Conservation (phyloP, 176 grass and related monocot genomes). For the Oryza officinalis region DNA sequence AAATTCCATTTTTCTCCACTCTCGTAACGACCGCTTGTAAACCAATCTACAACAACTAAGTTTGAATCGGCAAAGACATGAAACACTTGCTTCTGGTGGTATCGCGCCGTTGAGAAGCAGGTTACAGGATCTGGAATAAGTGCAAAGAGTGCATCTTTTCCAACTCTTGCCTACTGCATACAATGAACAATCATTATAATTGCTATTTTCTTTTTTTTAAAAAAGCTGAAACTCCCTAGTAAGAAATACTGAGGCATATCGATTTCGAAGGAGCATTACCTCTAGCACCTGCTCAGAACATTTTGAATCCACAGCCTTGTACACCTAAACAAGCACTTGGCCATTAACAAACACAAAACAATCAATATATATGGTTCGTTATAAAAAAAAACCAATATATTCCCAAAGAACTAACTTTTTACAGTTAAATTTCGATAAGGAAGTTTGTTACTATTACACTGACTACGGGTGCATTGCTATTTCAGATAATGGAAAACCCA, state of each 20-base stretch:
- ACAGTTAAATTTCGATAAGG: background rate
- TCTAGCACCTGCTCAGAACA: conserved; percentile 75
- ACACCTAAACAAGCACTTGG: conserved; percentile 49
- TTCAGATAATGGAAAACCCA: too few species aligned
- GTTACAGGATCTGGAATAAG: conserved; percentile 91
- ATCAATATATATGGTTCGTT: background rate
- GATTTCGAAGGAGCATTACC: conserved; percentile 49
- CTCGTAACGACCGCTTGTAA: conserved; percentile 86
- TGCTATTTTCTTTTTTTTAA: background rate
- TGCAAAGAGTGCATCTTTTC: conserved; percentile 65
- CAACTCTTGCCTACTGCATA: conserved; percentile 75
- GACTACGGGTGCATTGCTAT: background rate
- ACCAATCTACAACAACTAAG: conserved; percentile 87
- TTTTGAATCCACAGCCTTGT: conserved; percentile 88
- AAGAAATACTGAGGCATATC: background rate
- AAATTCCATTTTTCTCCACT: conserved; percentile 85
- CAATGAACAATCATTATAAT: conserved; percentile 18
- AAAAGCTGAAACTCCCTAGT: background rate
- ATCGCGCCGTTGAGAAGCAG: conserved; percentile 72
- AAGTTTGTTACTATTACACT: background rate
- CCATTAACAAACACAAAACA: conserved; percentile 32
- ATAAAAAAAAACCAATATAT: background rate
- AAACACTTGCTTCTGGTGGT: conserved; percentile 82
- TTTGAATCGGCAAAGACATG: conserved; percentile 62
- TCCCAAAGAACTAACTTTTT: background rate